Conservation (phyloP, 148 eudicot genomes). For the Cornus suecica region DNA sequence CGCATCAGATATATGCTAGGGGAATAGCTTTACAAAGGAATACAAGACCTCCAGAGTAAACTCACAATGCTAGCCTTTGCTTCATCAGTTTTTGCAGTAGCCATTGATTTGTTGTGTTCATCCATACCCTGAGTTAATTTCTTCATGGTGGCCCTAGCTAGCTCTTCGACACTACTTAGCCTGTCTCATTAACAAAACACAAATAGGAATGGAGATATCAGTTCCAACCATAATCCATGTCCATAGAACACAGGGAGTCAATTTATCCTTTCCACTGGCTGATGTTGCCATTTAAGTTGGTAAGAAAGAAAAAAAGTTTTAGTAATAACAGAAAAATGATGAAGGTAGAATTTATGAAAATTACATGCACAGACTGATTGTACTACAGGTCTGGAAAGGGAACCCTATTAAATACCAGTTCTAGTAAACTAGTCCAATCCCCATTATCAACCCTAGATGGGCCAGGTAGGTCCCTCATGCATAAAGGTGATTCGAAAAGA, state of each 20-base stretch:
- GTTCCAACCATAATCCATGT: slow-evolving; percentile 4
- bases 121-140: slow-evolving; percentile 85
- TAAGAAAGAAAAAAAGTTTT: neutral
- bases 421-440: neutral
- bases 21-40: neutral
- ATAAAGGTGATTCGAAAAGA: neutral
- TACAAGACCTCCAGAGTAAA: slow-evolving; percentile 11
- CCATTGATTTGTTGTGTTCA: slow-evolving; percentile 73
- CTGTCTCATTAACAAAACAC: slow-evolving; percentile 30
- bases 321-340: neutral
- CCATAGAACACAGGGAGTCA: neutral
- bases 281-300: neutral
- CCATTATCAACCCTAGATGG: neutral
- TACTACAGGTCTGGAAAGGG: neutral
- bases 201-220: neutral
- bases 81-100: slow-evolving; percentile 74
- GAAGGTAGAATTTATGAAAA: slow-evolving; percentile 5
- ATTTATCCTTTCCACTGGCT: neutral
- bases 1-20: slow-evolving; percentile 1
- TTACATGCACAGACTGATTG: slow-evolving; percentile 1
- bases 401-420: neutral
- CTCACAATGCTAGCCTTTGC: slow-evolving; percentile 75
- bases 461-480: too few relatives aligned
- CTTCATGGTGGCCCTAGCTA: slow-evolving; percentile 71
- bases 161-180: slow-evolving; percentile 78